A percentile compares a stretch with the other conserved stretches of the same genome.
phyloP scores from a whole-genome alignment of 805 yeast genomes.

The Yarrowia alimentaria region DNA sequence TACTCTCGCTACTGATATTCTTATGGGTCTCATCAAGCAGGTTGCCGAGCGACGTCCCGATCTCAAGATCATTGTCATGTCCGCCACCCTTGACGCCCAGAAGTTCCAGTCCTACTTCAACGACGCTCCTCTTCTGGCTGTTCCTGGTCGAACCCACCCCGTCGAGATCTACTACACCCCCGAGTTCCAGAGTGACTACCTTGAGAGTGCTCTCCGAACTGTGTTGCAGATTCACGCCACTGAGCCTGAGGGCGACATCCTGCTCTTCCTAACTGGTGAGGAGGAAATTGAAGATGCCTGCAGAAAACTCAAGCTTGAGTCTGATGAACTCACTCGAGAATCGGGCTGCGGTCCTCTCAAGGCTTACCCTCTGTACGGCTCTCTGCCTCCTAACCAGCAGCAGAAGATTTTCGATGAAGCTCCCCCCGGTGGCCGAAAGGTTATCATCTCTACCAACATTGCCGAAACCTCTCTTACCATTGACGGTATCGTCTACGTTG shows the following conservation, averaged over 20 bases:
- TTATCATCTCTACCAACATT: slow-evolving; percentile 88
- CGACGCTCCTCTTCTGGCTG: slow-evolving; percentile 90
- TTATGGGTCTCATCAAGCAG: slow-evolving; percentile 91
- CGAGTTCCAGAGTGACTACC: slow-evolving; percentile 90
- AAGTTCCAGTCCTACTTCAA: slow-evolving; percentile 88
- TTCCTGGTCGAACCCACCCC: slow-evolving; percentile 97
- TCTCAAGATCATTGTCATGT: slow-evolving; percentile 89
- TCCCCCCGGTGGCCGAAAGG: slow-evolving; percentile 84
- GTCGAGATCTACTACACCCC: slow-evolving; percentile 97
- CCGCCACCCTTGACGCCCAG: slow-evolving; percentile 96
- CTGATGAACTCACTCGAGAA: slow-evolving; percentile 84
- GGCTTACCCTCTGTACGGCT: slow-evolving; percentile 94
- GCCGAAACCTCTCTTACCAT: slow-evolving; percentile 98
- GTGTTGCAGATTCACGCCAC: slow-evolving; percentile 96
- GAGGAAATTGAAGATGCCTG: slow-evolving; percentile 98
- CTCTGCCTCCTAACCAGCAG: slow-evolving; percentile 93
- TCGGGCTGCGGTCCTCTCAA: slow-evolving; percentile 84
- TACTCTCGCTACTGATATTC: slow-evolving; percentile 91
- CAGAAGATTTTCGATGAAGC: slow-evolving; percentile 93
- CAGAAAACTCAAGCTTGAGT: slow-evolving; percentile 80
- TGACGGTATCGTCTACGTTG: slow-evolving; percentile 95
- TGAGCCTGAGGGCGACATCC: slow-evolving; percentile 87
- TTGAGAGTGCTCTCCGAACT: slow-evolving; percentile 93
- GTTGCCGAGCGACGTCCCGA: slow-evolving; percentile 78
- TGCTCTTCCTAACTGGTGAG: slow-evolving; percentile 89